phyloP scores from a whole-genome alignment of 805 yeast genomes.

The Candida sithepensis region DNA sequence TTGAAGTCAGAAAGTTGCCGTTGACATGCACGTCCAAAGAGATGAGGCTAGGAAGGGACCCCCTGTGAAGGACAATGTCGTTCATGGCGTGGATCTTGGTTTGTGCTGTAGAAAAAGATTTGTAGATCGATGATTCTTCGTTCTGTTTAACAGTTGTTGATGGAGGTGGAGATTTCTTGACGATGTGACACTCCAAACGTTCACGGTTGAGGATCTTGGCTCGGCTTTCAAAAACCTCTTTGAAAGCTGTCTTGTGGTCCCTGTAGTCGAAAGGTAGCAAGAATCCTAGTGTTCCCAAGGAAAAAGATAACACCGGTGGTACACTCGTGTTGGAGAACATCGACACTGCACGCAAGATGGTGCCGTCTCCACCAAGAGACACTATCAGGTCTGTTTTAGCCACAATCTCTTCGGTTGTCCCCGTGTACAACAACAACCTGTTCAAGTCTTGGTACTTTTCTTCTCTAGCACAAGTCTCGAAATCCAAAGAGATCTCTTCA shows the following conservation, averaged over 20 bases:
- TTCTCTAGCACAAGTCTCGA: background rate
- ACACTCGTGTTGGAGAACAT: slow-evolving; percentile 66
- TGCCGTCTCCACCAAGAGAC: slow-evolving; percentile 96
- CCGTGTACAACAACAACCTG: slow-evolving; percentile 54
- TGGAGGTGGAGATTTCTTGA: slow-evolving; percentile 27
- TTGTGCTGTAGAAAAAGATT: slow-evolving; percentile 11
- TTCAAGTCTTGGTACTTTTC: background rate
- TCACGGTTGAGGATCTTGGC: slow-evolving; percentile 74
- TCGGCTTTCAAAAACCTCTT: slow-evolving; percentile 60
- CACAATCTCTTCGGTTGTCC: slow-evolving; percentile 52
- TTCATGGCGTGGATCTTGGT: slow-evolving; percentile 78
- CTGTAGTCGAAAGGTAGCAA: slow-evolving; percentile 80
- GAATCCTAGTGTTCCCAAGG: slow-evolving; percentile 89
- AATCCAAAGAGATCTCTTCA: slow-evolving; percentile 42
- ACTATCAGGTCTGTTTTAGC: slow-evolving; percentile 74
- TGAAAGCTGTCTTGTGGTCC: slow-evolving; percentile 57
- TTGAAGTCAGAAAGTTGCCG: slow-evolving; percentile 78
- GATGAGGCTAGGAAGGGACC: slow-evolving; percentile 81
- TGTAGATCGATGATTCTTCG: slow-evolving; percentile 12
- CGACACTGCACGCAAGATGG: slow-evolving; percentile 80
- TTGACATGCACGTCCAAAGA: slow-evolving; percentile 82
- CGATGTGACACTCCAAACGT: slow-evolving; percentile 73
- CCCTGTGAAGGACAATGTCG: slow-evolving; percentile 85
- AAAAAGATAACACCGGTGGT: slow-evolving; percentile 87
- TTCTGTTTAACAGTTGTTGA: slow-evolving; percentile 12